phyloP scores from a whole-genome alignment of 495 filamentous ascomycete species.

The Penicillium canescens region DNA sequence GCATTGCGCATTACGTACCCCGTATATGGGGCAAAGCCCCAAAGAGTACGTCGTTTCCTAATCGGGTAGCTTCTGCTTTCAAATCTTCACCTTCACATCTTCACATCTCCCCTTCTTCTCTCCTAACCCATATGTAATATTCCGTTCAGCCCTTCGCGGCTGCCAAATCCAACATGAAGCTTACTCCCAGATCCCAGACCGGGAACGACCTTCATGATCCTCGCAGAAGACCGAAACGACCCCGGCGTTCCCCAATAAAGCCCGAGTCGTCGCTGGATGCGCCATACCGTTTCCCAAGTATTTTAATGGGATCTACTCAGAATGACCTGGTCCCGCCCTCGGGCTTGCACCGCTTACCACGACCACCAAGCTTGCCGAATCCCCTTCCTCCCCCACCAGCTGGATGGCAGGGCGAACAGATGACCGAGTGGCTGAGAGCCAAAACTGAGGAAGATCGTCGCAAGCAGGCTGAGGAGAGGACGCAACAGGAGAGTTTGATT shows the following conservation, averaged over 20 bases:
- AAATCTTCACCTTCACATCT: not conserved
- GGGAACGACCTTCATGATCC: not conserved
- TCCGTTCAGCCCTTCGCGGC: constrained; percentile 14
- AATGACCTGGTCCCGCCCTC: constrained; percentile 40
- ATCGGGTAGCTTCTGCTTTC: constrained; percentile 10
- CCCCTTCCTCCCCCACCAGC: constrained; percentile 69
- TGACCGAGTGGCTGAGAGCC: constrained; percentile 78
- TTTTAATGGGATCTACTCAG: constrained; percentile 37
- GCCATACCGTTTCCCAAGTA: not conserved
- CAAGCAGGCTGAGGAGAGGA: constrained; percentile 86
- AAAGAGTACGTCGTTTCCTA: constrained; percentile 22
- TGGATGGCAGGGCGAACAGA: constrained; percentile 77
- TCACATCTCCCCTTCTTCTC: not conserved
- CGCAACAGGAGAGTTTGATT: constrained; percentile 71
- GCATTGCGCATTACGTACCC: too few relatives aligned
- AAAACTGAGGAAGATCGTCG: constrained; percentile 84
- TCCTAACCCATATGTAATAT: not conserved
- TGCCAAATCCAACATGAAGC: not conserved
- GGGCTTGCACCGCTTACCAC: constrained; percentile 35
- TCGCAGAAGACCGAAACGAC: not conserved
- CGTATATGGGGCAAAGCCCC: not conserved
- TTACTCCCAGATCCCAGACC: not conserved
- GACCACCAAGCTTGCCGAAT: constrained; percentile 33
- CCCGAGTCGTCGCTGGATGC: constrained; percentile 11
- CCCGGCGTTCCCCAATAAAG: constrained; percentile 9